Base-by-base conservation (phyloP, 441 rosid genomes). In the Gossypium trilobum region DNA sequence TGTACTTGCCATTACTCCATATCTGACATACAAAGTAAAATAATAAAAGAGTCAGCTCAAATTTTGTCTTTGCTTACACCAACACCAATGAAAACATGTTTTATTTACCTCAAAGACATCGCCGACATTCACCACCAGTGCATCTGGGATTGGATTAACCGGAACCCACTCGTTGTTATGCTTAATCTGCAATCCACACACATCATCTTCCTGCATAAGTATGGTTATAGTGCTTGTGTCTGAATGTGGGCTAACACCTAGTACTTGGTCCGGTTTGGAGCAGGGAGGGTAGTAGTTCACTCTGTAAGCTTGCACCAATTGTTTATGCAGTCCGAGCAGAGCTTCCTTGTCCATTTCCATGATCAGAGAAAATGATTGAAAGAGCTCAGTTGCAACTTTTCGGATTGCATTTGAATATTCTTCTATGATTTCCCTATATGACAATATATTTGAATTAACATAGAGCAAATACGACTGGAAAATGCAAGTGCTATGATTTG, bases 231-330 rank as follows among this genome's bases (percentile, higher is more conserved):
- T 72, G 33, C 80, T 56, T 4, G 82, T 44, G 67, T 71, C 78
- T 2, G 79, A 80, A 61, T 70, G 79, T 23, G 78, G 79, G 62
- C 77, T 76, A 17, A 70, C 29, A 11, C 78, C 82, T 16, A 68
- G 19, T 16, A 80, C 80, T 56, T 39, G 48, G 19, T 73, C 68
- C 3, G 81, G 73, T 42, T 13, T 62, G 48, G 23, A n/a, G 73
- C 80, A 79, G 20, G 71, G 27, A 19, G 83, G 77, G 44, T 77
- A 70, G 72, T 77, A 79, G 68, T 79, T 75, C 19, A 78, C 31
- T 2, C 78, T 69, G 63, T 22, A 13, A 61, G 68, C 81, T 63
- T 79, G 83, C 5, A 39, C 65, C 73, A 75, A 19, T 50, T 73
- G 70, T 22, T 74, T 54, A 27, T 74, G 77, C 54, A 72, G 72